phyloP scores from a whole-genome alignment of 2,329 filamentous ascomycete species.

The Fusarium pininemorale region DNA sequence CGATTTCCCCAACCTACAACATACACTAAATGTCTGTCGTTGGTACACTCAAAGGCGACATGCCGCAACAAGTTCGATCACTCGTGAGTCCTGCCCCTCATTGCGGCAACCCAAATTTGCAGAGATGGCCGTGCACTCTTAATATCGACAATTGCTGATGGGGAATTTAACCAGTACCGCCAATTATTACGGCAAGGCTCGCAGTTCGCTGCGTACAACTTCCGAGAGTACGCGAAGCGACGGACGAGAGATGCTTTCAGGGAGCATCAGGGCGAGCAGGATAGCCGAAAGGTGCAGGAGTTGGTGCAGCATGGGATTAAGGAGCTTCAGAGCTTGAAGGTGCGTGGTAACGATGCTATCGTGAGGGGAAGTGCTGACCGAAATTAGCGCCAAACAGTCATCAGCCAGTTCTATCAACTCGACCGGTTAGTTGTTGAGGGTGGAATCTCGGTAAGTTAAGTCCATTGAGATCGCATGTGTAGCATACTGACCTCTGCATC shows the following conservation, averaged over 20 bases:
- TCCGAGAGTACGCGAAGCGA: slow-evolving; percentile 93
- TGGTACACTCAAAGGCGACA: slow-evolving; percentile 58
- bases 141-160: slow-evolving; percentile 24
- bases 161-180: slow-evolving; percentile 74
- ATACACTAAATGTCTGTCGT: slow-evolving; percentile 53
- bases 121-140: slow-evolving; percentile 1
- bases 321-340: slow-evolving; percentile 91
- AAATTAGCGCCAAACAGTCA: slow-evolving; percentile 87
- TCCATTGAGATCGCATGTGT: neutral
- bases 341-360: slow-evolving; percentile 49
- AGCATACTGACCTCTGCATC: slow-evolving; percentile 24
- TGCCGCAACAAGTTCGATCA: slow-evolving; percentile 66
- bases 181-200: slow-evolving; percentile 86
- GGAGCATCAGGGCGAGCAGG: slow-evolving; percentile 77
- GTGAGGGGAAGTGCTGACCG: slow-evolving; percentile 1
- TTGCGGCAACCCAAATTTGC: slow-evolving; percentile 16
- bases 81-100: slow-evolving; percentile 54
- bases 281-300: slow-evolving; percentile 83
- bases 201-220: slow-evolving; percentile 95
- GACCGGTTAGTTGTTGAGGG: slow-evolving; percentile 93
- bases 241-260: slow-evolving; percentile 91
- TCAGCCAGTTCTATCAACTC: slow-evolving; percentile 94
- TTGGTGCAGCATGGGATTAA: slow-evolving; percentile 87
- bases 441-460: slow-evolving; percentile 71
- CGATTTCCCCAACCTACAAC: slow-evolving; percentile 29